Base-by-base conservation (phyloP, 2,329 filamentous ascomycete genomes). In the Arthrocladium fulminans region DNA sequence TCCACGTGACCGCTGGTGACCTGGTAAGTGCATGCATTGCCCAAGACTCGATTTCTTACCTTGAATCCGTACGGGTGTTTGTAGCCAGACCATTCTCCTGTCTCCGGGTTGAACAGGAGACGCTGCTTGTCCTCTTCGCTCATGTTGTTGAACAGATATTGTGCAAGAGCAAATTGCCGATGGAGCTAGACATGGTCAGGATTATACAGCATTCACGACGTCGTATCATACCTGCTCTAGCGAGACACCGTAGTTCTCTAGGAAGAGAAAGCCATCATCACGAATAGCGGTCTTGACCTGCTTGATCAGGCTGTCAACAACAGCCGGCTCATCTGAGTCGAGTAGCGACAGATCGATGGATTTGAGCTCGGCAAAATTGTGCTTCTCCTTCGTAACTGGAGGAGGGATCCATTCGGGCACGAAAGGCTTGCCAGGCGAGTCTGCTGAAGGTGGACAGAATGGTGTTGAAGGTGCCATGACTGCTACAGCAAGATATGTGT, bases 201-300 rank as follows among this genome's bases (percentile, higher is more conserved):
- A n/a, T n/a, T n/a, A n/a, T n/a, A n/a, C n/a, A n/a, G n/a, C n/a
- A n/a, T n/a, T n/a, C n/a, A n/a, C n/a, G n/a, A n/a, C n/a, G 32
- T 17, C 3, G 6, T 15, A 17, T 12, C 32, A 17, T 35, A 35
- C 32, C 63, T 73, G 63, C 37, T 69, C 71, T 4, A 75, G 51
- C 1, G 70, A 73, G 20, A 75, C 58, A 13, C 72, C 73, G 50
- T 75, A 74, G 58, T 76, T 73, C 52, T 72, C 68, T 0, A 75
- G 60, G 57, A 73, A 74, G 3, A 72, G 57, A 43, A 72, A 71
- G 0, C 68, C 69, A 53, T 71, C 69, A 19, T 71, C 64, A 5
- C 65, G 63, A 46, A 72, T 71, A 2, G 68, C 69, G 4, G 51
- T 42, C 51, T 71, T 72, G 29, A 67, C 66, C 43, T 68, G 64